A percentile compares a stretch with the other conserved stretches of the same genome.
Conservation (phyloP, 106 monocot species). For the Chionographis japonica region DNA sequence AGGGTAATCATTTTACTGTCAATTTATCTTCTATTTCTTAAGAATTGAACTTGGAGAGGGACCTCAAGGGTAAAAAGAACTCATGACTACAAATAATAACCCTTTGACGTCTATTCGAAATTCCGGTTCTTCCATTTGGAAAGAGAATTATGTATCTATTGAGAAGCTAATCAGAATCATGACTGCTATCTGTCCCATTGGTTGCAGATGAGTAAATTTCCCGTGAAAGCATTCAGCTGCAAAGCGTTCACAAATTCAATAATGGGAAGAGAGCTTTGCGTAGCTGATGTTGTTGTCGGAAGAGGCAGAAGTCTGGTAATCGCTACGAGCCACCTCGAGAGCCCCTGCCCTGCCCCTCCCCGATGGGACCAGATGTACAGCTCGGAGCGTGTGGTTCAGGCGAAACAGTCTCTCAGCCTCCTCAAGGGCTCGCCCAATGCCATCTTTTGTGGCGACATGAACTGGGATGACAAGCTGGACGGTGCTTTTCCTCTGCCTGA, state of each 20-base stretch:
- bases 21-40: too few species aligned
- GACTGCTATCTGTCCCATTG: background rate
- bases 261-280: conserved; percentile 68
- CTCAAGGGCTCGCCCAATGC: conserved; percentile 39
- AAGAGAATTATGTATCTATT: too few species aligned
- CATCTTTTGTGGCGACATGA: conserved; percentile 71
- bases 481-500: conserved; percentile 48
- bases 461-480: conserved; percentile 74
- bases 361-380: conserved; percentile 64
- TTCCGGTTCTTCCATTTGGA: too few species aligned
- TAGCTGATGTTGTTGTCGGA: conserved; percentile 32
- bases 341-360: conserved; percentile 61
- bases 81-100: too few species aligned
- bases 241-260: conserved; percentile 47
- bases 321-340: conserved; percentile 70
- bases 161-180: too few species aligned
- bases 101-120: too few species aligned
- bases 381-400: conserved; percentile 51
- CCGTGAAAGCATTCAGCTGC: conserved; percentile 37
- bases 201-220: conserved; percentile 68
- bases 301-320: conserved; percentile 26
- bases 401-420: conserved; percentile 33
- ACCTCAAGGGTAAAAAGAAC: too few species aligned
- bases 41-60: too few species aligned
- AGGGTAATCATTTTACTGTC: too few species aligned